phyloP scores from a whole-genome alignment of 1,139 yeast genomes.

The Chernovozyma aurita region DNA sequence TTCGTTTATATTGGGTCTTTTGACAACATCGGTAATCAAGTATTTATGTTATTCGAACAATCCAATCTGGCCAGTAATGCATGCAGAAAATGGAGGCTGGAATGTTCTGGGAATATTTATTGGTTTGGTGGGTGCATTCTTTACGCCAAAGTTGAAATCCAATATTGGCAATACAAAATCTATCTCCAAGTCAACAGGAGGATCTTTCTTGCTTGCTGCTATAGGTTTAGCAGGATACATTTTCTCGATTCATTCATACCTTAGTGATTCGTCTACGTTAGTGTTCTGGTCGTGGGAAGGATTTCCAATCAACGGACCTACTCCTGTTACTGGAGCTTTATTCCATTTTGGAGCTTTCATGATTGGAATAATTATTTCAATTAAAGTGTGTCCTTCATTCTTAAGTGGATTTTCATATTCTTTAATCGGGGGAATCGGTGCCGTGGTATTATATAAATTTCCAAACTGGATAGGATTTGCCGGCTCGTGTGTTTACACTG shows the following conservation, averaged over 20 bases:
- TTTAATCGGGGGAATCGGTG: slow-evolving; percentile 47
- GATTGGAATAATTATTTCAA: slow-evolving; percentile 44
- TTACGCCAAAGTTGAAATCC: slow-evolving; percentile 29
- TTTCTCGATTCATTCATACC: slow-evolving; percentile 67
- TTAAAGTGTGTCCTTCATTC: slow-evolving; percentile 11
- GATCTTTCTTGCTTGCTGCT: slow-evolving; percentile 48
- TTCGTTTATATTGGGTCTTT: slow-evolving; percentile 68
- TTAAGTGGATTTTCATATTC: slow-evolving; percentile 25
- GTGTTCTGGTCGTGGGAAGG: slow-evolving; percentile 96
- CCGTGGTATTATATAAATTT: slow-evolving; percentile 43
- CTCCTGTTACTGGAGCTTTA: slow-evolving; percentile 85
- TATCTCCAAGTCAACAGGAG: slow-evolving; percentile 19
- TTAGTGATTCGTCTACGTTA: slow-evolving; percentile 80
- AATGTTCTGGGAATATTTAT: slow-evolving; percentile 66
- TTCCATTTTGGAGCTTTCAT: slow-evolving; percentile 58
- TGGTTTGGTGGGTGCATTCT: slow-evolving; percentile 61
- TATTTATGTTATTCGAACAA: slow-evolving; percentile 78
- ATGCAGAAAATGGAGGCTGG: slow-evolving; percentile 79
- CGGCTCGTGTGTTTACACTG: slow-evolving; percentile 67
- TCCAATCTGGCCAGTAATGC: slow-evolving; percentile 96
- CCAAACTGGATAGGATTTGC: slow-evolving; percentile 79
- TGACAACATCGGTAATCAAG: slow-evolving; percentile 70
- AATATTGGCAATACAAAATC: slow-evolving; percentile 9
- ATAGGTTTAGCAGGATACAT: slow-evolving; percentile 75
- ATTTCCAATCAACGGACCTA: slow-evolving; percentile 80